Conservation (phyloP, 192 early-diverging fungal species). For the Coemansia sp. region DNA sequence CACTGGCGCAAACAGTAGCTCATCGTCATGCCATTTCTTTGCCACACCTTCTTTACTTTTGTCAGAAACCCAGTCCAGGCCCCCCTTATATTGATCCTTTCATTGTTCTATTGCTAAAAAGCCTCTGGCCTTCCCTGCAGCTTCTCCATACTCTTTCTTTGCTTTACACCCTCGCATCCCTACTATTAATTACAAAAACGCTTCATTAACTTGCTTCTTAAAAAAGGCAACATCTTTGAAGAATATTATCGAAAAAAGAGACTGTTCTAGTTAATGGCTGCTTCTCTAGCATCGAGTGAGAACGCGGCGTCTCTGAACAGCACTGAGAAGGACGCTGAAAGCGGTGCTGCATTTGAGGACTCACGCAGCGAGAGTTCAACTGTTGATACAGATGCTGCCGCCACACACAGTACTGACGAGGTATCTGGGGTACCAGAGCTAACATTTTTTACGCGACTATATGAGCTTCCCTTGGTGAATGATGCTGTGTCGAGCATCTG, state of each 20-base stretch:
- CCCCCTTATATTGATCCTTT: slow-evolving; percentile 7
- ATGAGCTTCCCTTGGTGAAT: slow-evolving; percentile 57
- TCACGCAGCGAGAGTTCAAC: slow-evolving; percentile 59
- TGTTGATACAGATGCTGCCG: slow-evolving; percentile 45
- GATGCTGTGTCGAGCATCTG: slow-evolving; percentile 55
- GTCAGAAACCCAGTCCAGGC: slow-evolving; percentile 1
- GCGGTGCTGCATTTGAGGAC: slow-evolving; percentile 40
- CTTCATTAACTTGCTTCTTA: background rate
- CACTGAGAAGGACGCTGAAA: slow-evolving; percentile 27
- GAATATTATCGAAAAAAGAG: background rate
- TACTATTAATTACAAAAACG: background rate
- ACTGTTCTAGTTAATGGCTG: slow-evolving; percentile 3
- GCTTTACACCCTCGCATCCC: background rate
- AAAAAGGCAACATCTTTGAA: background rate
- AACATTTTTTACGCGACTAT: slow-evolving; percentile 55
- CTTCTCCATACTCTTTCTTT: background rate
- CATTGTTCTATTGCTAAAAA: background rate
- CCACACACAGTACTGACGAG: slow-evolving; percentile 16
- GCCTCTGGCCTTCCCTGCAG: background rate
- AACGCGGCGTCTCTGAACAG: slow-evolving; percentile 13
- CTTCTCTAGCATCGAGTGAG: slow-evolving; percentile 14
- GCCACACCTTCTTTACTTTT: background rate
- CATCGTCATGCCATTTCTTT: slow-evolving; percentile 7
- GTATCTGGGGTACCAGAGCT: slow-evolving; percentile 27
- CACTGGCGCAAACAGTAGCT: background rate